These are phyloP conservation scores for Sclerotiophoma versabilis DNA, from an alignment of 2,329 filamentous ascomycete genomes.

Conservation along the genomic window DNA sequence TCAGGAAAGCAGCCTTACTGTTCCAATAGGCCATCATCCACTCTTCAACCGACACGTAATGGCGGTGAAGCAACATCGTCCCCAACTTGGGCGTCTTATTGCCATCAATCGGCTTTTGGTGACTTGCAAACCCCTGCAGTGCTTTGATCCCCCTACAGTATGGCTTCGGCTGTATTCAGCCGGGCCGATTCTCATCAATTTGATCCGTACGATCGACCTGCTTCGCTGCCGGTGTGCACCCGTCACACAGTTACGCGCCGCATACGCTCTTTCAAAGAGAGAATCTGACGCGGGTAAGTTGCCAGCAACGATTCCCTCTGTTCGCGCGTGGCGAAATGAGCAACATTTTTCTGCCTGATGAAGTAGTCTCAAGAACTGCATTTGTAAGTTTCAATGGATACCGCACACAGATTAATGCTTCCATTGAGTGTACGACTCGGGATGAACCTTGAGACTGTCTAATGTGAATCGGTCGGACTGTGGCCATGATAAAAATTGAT, in stretches of 20 bases:
- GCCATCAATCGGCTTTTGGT: conserved; percentile 2
- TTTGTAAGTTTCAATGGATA: not conserved
- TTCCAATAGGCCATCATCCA: conserved; percentile 1
- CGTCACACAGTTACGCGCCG: not conserved
- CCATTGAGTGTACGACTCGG: not conserved
- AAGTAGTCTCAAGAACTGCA: not conserved
- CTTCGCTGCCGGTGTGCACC: conserved; percentile 2
- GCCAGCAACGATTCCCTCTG: not conserved
- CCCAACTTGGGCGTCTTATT: not conserved
- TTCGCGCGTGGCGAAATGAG: not conserved
- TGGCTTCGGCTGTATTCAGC: not conserved
- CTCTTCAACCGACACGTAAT: conserved; percentile 1
- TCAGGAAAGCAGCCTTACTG: not conserved
- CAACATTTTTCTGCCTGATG: conserved; percentile 1
- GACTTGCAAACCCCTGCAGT: not conserved
- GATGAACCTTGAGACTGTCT: not conserved
- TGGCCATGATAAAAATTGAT: not conserved
- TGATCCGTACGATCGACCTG: conserved; percentile 3
- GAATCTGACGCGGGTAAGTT: not conserved
- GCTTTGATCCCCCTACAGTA: not conserved
- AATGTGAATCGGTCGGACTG: not conserved
- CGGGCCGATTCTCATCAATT: not conserved
- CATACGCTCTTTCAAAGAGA: not conserved
- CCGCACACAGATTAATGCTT: not conserved
- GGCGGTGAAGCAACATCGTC: conserved; percentile 1